Evolutionary conservation across 192 early-diverging fungal species (phyloP), one percentile per base, ranked within the genome.

Genomic region (Dissophora ornata): DNA sequence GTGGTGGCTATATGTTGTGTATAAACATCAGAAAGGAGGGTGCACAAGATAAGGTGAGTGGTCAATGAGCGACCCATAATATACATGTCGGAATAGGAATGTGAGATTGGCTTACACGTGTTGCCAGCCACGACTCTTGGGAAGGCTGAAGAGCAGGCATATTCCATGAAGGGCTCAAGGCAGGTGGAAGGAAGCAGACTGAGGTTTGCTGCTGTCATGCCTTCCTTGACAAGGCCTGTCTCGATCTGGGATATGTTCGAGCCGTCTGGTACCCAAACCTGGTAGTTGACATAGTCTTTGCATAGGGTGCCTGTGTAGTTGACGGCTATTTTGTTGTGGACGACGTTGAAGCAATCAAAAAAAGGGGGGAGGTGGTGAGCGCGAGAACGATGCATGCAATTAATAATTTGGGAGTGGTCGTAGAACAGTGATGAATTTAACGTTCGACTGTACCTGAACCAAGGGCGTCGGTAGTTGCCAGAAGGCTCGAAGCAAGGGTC

Each of bases 201-300:
- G 3, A 74, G n/a, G 34, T 8, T 22, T 5, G 42, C 49, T 26
- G 28, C 48, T 3, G n/a, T 61, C 28, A 75, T 11, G 15, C 57
- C 51, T 7, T 45, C 3, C 7, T 1, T 0, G n/a, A 26, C 5
- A 33, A 75, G 50, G 9, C n/a, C 22, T 12, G 8, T 42, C 50
- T 75, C 71, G 33, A 67, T 59, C 24, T 16, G 7, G 0, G 38
- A 42, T 7, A 67, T 24, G 16, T 48, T 61, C 10, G 33, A 1
- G n/a, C 22, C 29, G 24, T 49, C 42, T 6, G 71, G 57, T 16
- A 65, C 15, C 63, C 63, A 75, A 26, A 75, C 57, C 3, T 26
- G 15, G n/a, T 75, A 75, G 30, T 75, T 18, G 24, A 75, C 45
- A 60, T 48, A 67, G 26, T 67, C 26, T 11, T 25, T 25, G 71